Evolutionary conservation across 2,329 filamentous ascomycete species (phyloP), one percentile per base, ranked within the genome.

Genomic region (Stachybotrys chlorohalonatus): DNA sequence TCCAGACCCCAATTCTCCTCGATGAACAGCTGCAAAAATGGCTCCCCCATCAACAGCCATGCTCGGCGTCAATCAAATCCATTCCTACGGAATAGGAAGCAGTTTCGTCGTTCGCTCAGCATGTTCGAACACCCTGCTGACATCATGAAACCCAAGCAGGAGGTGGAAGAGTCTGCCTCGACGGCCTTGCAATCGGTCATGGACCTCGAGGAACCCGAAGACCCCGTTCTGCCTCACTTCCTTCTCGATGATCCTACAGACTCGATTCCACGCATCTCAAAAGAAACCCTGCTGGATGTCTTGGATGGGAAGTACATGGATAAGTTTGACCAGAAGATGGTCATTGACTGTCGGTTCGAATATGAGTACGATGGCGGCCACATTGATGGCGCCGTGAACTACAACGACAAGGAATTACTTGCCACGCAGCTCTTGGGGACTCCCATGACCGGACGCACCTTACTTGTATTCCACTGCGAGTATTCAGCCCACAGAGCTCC

Each of bases 281-380:
- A 86, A 66, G 79, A 84, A 52, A 96, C 91, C 3, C 81, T 99
- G 68, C 74, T 96, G 54, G 82, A 91, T n/a, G 82, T 99, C 42
- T 79, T 99, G 58, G 88, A 96, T 70, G 91, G 91, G 57, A 87
- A 89, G 63, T 96, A 86, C 72, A 83, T 84, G 64, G 79, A 85
- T 31, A 71, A 82, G 30, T 97, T 89, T 69, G 85, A 91, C 57
- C 83, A 92, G 67, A 86, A 90, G 68, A 82, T 95, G 71, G 80
- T 99, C 65, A 87, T 99, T 64, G 94, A 99, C 71, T 99, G 94
- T 70, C 89, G 94, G 17, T 99, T 99, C 68, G 94, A 99, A 77
- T 99, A 99, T 70, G 94, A 99, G 73, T 99, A 95, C 68, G 87
- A 96, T 15, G 94, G 94, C 55, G 94, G 94, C 39, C 94, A 99